These are phyloP conservation scores for Clitopilus hobsonii DNA, from an alignment of 768 basidiomycete species.

Conservation along the genomic window DNA sequence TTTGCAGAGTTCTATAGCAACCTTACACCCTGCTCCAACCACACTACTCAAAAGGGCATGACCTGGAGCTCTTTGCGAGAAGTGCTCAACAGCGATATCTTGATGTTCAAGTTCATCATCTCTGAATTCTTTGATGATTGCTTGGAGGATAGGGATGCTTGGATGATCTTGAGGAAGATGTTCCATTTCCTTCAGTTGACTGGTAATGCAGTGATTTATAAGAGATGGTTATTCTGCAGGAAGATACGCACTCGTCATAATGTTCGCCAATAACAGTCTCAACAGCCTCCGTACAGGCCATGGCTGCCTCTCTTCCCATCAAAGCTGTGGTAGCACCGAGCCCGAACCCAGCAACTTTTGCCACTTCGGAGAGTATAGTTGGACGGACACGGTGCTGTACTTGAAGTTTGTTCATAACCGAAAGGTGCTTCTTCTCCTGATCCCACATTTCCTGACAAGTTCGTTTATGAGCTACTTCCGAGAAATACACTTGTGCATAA, in stretches of 20 bases:
- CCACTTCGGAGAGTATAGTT: slow-evolving; percentile 77
- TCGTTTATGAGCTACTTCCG: background rate
- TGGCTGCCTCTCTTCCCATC: slow-evolving; percentile 89
- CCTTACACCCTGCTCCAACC: slow-evolving; percentile 81
- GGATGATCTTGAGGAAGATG: slow-evolving; percentile 63
- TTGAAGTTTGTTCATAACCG: slow-evolving; percentile 82
- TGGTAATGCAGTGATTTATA: slow-evolving; percentile 24
- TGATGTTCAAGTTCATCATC: slow-evolving; percentile 96
- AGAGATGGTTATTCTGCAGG: background rate
- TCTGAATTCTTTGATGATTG: slow-evolving; percentile 77
- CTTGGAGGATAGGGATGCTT: slow-evolving; percentile 68
- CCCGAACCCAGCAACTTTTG: slow-evolving; percentile 83
- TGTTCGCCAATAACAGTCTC: slow-evolving; percentile 98
- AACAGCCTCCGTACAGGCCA: slow-evolving; percentile 98
- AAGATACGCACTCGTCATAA: slow-evolving; percentile 85
- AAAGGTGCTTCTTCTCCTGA: slow-evolving; percentile 88
- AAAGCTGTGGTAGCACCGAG: slow-evolving; percentile 83
- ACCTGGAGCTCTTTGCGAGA: slow-evolving; percentile 86
- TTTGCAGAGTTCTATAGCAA: slow-evolving; percentile 88
- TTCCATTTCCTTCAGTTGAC: slow-evolving; percentile 78
- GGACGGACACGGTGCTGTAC: slow-evolving; percentile 82
- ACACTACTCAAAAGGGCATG: slow-evolving; percentile 87
- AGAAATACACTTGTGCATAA: background rate
- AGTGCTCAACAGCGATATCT: slow-evolving; percentile 83
- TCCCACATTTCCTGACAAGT: slow-evolving; percentile 90